phyloP scores from a whole-genome alignment of 257 asterid species.

The Linderniella brevidens region DNA sequence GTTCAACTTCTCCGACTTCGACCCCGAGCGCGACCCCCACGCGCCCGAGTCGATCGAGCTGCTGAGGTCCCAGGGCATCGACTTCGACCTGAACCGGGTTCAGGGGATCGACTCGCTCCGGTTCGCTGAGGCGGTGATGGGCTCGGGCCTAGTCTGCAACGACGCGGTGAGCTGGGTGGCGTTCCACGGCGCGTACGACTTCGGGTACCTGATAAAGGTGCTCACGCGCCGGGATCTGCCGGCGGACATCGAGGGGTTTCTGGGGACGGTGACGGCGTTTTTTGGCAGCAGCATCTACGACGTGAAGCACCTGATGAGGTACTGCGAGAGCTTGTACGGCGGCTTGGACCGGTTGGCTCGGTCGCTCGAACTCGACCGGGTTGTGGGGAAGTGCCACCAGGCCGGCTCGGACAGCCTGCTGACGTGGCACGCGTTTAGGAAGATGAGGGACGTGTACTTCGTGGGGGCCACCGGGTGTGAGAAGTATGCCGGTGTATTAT shows the following conservation, averaged over 20 bases:
- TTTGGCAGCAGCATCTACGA: constrained; percentile 34
- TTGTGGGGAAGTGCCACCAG: constrained; percentile 33
- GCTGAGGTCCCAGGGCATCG: constrained; percentile 25
- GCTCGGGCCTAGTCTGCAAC: constrained; percentile 34
- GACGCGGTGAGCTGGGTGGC: constrained; percentile 31
- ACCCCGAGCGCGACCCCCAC: constrained; percentile 28
- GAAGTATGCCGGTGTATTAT: constrained; percentile 27
- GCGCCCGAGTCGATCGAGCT: constrained; percentile 28
- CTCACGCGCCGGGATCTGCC: constrained; percentile 34
- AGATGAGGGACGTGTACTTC: constrained; percentile 26
- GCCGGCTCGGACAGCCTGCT: constrained; percentile 53
- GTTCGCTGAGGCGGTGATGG: constrained; percentile 33
- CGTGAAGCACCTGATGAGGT: constrained; percentile 28
- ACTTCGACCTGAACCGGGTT: constrained; percentile 24
- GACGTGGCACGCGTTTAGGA: constrained; percentile 40
- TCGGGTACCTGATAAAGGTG: constrained; percentile 34
- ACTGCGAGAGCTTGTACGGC: constrained; percentile 22
- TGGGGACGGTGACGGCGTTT: constrained; percentile 13
- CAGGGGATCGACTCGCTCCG: constrained; percentile 24
- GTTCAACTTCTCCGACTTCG: constrained; percentile 42
- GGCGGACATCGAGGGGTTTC: constrained; percentile 12
- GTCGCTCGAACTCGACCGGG: constrained; percentile 22
- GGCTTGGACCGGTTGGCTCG: constrained; percentile 32
- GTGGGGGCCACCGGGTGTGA: constrained; percentile 12
- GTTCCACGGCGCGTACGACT: constrained; percentile 43